These are phyloP conservation scores for Krasilnikovozyma curviuscula DNA, from an alignment of 768 basidiomycete species.

Conservation along the genomic window DNA sequence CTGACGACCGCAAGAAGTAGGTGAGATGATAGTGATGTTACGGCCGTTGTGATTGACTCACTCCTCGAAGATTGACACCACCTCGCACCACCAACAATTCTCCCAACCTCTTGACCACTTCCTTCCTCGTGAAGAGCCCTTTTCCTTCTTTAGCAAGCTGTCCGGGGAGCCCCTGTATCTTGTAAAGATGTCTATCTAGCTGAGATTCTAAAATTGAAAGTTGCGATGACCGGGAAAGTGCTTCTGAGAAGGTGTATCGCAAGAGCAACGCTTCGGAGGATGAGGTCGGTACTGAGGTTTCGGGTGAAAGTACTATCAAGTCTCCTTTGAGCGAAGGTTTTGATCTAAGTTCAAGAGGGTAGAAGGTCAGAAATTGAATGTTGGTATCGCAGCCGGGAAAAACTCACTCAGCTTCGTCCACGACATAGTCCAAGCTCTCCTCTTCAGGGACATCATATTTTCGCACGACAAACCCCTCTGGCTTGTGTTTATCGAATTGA, in stretches of 20 bases:
- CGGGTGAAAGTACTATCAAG: conserved; percentile 1
- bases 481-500: neutral
- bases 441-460: conserved; percentile 3
- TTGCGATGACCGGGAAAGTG: conserved; percentile 6
- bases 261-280: neutral
- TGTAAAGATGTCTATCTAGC: neutral
- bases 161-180: neutral
- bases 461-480: neutral
- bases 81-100: conserved; percentile 6
- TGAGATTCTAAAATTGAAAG: conserved; percentile 6
- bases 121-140: conserved; percentile 7
- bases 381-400: neutral
- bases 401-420: conserved; percentile 6
- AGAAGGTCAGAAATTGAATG: neutral
- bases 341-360: neutral
- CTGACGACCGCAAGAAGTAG: too few species aligned
- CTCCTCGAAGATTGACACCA: conserved; percentile 6
- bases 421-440: conserved; percentile 2
- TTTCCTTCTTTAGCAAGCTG: conserved; percentile 4
- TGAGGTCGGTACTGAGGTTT: neutral
- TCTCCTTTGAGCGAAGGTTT: conserved; percentile 4
- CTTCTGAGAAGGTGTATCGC: conserved; percentile 7
- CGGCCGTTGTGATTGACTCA: too few species aligned
- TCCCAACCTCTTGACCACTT: conserved; percentile 7
- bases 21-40: too few species aligned